Evolutionary conservation across 164 flowering plant genomes (phyloP), one percentile per base, ranked within the genome.

Genomic region (Kalanchoe fedtschenkoi): DNA sequence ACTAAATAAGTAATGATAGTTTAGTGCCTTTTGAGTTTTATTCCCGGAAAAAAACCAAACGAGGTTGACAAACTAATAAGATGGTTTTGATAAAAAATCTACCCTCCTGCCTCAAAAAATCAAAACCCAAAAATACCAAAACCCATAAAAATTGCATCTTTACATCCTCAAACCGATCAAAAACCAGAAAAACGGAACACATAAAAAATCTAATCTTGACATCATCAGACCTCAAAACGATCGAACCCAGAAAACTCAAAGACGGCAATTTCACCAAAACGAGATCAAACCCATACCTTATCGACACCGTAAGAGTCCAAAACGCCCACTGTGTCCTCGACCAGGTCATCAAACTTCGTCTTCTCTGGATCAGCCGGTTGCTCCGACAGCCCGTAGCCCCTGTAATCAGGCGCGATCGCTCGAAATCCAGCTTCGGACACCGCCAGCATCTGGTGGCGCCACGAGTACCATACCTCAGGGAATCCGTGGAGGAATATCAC

Each of bases 381-480:
- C 15, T 79, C 80, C 30, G 83, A 79, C 21, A 79, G 67, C 8
- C 79, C 80, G 57, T 75, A 77, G 0, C 83, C 83, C 62, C 80
- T 67, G 62, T 67, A 73, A 60, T 79, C 80, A 10, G 79, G 79
- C 1, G 78, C 77, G 32, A 79, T 65, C 16, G 79, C 79, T 42
- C 81, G 76, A 67, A 69, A 78, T 8, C 87, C 84, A 9, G 81
- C 77, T 8, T 67, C 65, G 16, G 83, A 80, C 0, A 73, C 61
- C 16, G 83, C 83, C 15, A 80, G 51, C 85, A 84, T 77, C 79
- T 84, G 86, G 70, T 80, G 75, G 15, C 86, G 76, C 89, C 89
- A 84, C 3, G 89, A 62, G 74, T 84, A 84, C 84, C 89, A 84
- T 65, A 80, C 77, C 69, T 84, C 89, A 7, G 86, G 86, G 37